Percentiles rank a stretch among this genome's conserved stretches.
These are phyloP conservation scores for Mucor piriformis DNA, from an alignment of 371 early-diverging fungal genomes.

Conservation along the genomic window DNA sequence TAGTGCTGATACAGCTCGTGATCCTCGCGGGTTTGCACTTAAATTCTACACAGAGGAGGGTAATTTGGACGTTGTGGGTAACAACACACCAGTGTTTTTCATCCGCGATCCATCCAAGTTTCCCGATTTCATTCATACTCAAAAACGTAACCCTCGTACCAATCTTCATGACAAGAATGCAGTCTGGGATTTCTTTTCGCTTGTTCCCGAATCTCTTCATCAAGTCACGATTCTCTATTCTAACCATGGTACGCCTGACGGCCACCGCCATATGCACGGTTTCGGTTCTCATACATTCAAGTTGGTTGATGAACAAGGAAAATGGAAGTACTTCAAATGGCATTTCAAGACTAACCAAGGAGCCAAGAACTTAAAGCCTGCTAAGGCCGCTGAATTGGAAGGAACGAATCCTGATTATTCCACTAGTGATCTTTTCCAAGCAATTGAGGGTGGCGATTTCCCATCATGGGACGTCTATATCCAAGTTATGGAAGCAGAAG, in stretches of 20 bases:
- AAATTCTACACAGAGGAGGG: constrained; percentile 79
- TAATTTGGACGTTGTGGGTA: constrained; percentile 72
- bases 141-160: constrained; percentile 78
- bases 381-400: constrained; percentile 62
- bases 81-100: constrained; percentile 69
- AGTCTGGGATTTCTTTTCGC: constrained; percentile 77
- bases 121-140: constrained; percentile 82
- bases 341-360: constrained; percentile 85
- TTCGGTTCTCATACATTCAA: constrained; percentile 78
- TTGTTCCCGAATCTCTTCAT: constrained; percentile 77
- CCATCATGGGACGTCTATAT: constrained; percentile 76
- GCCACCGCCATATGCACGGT: constrained; percentile 81
- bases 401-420: constrained; percentile 74
- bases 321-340: constrained; percentile 78
- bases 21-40: constrained; percentile 79
- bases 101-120: constrained; percentile 79
- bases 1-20: constrained; percentile 71
- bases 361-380: constrained; percentile 67
- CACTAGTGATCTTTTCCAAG: constrained; percentile 70
- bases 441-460: constrained; percentile 71
- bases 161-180: constrained; percentile 56
- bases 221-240: constrained; percentile 78
- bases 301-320: constrained; percentile 71
- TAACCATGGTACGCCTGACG: constrained; percentile 79
- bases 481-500: constrained; percentile 73